phyloP scores from a whole-genome alignment of 2,329 filamentous ascomycete species.

The Aspergillus persii region DNA sequence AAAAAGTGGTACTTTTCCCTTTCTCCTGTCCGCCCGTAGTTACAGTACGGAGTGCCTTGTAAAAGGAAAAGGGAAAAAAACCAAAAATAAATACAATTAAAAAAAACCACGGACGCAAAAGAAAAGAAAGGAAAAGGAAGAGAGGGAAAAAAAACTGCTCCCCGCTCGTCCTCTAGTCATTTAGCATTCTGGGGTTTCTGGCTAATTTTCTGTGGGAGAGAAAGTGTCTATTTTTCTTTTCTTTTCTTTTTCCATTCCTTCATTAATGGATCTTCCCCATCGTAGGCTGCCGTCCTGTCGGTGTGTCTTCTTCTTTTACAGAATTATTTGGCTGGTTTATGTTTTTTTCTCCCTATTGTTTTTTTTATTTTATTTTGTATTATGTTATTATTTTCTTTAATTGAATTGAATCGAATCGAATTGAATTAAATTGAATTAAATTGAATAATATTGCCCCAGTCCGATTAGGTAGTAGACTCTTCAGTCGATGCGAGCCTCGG shows the following conservation, averaged over 20 bases:
- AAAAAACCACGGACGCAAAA: background rate
- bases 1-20: background rate
- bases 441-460: background rate
- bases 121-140: background rate
- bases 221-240: background rate
- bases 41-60: background rate
- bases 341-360: background rate
- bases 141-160: background rate
- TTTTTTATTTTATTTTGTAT: background rate
- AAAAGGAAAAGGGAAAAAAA: background rate
- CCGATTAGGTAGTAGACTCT: background rate
- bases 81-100: background rate
- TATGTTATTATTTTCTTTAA: background rate
- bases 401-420: background rate
- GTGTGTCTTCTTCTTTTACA: background rate
- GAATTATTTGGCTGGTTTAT: too few species aligned
- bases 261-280: background rate
- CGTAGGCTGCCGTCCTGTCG: background rate
- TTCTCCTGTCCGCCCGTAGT: background rate
- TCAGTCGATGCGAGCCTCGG: conserved; percentile 19
- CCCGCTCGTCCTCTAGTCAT: background rate
- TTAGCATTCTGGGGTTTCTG: background rate
- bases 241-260: background rate
- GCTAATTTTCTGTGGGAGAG: background rate
- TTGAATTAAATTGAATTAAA: background rate